Evolutionary conservation across 345 rosid genomes (phyloP), one percentile per base, ranked within the genome.

Genomic region (Populus tremula): DNA sequence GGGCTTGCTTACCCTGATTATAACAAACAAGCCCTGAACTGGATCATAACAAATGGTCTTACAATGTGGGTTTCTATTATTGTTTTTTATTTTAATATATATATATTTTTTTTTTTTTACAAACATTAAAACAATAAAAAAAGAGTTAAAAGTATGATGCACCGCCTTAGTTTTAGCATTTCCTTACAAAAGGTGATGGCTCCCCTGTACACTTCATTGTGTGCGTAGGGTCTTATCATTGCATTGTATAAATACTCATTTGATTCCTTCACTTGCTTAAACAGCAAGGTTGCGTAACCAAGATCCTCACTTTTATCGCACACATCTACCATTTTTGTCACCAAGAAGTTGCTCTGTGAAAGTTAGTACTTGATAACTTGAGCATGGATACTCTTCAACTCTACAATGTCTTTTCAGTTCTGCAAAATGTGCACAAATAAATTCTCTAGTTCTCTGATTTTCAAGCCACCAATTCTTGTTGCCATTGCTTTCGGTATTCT

Each of bases 171-270:
- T 33, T 33, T 33, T 1, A 84, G 75, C 79, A 90, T 84, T 63
- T 80, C 81, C 84, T 67, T 87, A 77, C 87, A 90, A 76, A 79
- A 65, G 14, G 13, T 12, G 54, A 86, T 72, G 41, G 77, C 85
- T 1, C 61, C 59, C 73, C n/a, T 39, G 62, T 85, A 84, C 82
- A 76, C 61, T 11, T 75, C 66, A 53, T 81, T 85, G 63, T 85
- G 92, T 0, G 90, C 76, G 67, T 56, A 86, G 43, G 89, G 80
- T 54, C 93, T 86, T 71, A 89, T 82, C 76, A 89, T 74, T 63
- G 93, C 89, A 43, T 90, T 88, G 79, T 79, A 87, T 33, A 90
- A 76, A 79, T 85, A 91, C 74, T 75, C 76, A 74, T 85, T 90
- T 50, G 90, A 90, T 43, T 84, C 73, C 9, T 11, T n/a, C 9